Evolutionary conservation across 1,284 basidiomycete species (phyloP).

Genomic region (Trametes sp.): DNA sequence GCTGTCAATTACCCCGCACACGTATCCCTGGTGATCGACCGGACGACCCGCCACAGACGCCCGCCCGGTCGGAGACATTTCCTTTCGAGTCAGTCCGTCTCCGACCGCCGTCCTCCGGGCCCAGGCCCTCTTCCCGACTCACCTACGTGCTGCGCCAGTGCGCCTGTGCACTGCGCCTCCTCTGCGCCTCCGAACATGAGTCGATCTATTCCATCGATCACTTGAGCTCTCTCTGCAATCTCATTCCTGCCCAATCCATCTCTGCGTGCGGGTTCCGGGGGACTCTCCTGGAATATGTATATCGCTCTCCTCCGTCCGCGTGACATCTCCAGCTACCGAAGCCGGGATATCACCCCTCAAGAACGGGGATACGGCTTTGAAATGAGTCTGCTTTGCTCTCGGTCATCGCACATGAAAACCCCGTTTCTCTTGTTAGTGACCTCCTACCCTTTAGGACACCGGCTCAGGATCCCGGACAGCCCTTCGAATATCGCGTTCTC

Average conservation of each 20-base stretch:
- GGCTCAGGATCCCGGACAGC: slow-evolving; percentile 3
- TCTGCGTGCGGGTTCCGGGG: background rate
- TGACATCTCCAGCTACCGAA: background rate
- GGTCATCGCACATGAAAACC: too few species aligned
- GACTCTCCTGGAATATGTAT: background rate
- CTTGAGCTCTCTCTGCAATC: slow-evolving; percentile 1
- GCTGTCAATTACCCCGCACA: slow-evolving; percentile 24
- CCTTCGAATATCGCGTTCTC: background rate
- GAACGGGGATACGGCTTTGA: background rate
- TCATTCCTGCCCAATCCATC: background rate
- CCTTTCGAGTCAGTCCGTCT: slow-evolving; percentile 24
- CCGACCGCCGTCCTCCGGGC: slow-evolving; percentile 6
- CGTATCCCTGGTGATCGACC: slow-evolving; percentile 28
- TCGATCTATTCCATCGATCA: slow-evolving; percentile 11
- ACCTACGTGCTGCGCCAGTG: background rate
- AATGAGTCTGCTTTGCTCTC: too few species aligned
- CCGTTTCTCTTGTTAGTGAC: too few species aligned
- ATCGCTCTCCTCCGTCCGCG: background rate
- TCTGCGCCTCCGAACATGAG: background rate
- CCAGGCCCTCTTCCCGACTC: background rate
- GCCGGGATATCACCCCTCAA: too few species aligned
- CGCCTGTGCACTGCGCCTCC: background rate
- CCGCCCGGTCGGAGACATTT: slow-evolving; percentile 21
- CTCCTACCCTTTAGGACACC: background rate
- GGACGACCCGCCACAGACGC: slow-evolving; percentile 15